phyloP scores from a whole-genome alignment of 495 filamentous ascomycete genomes.

The Acidomyces sp. region DNA sequence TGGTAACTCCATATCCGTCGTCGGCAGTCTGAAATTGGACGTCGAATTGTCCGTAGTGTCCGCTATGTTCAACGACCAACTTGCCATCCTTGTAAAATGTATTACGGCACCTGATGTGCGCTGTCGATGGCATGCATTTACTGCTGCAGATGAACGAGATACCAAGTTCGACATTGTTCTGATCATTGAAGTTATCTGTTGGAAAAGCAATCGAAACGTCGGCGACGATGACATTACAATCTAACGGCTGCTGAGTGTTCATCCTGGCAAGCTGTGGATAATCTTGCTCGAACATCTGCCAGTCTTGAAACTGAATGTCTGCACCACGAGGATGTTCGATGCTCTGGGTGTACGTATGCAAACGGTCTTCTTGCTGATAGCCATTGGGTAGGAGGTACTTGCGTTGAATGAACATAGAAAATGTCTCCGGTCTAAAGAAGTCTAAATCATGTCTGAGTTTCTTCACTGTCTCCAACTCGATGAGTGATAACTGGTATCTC shows the following conservation, averaged over 20 bases:
- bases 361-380: slow-evolving; percentile 4
- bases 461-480: slow-evolving; percentile 4
- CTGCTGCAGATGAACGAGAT: slow-evolving; percentile 21
- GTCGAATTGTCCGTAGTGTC: slow-evolving; percentile 11
- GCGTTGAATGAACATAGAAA: slow-evolving; percentile 26
- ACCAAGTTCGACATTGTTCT: slow-evolving; percentile 19
- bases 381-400: slow-evolving; percentile 2
- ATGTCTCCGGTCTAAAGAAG: slow-evolving; percentile 21
- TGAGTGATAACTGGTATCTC: neutral
- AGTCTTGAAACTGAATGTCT: slow-evolving; percentile 18
- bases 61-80: slow-evolving; percentile 8
- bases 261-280: slow-evolving; percentile 23
- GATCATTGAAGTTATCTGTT: slow-evolving; percentile 10
- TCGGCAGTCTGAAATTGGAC: slow-evolving; percentile 7
- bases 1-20: slow-evolving; percentile 8
- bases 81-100: slow-evolving; percentile 22
- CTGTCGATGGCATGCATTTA: slow-evolving; percentile 2
- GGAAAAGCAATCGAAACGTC: slow-evolving; percentile 27
- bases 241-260: slow-evolving; percentile 12
- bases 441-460: slow-evolving; percentile 7
- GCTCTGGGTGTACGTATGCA: slow-evolving; percentile 23
- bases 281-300: slow-evolving; percentile 16
- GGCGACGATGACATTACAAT: slow-evolving; percentile 24
- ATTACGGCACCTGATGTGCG: slow-evolving; percentile 17
- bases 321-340: slow-evolving; percentile 5